Conservation (phyloP, 169 alveolate genomes). For the Plasmodium yoelii region DNA sequence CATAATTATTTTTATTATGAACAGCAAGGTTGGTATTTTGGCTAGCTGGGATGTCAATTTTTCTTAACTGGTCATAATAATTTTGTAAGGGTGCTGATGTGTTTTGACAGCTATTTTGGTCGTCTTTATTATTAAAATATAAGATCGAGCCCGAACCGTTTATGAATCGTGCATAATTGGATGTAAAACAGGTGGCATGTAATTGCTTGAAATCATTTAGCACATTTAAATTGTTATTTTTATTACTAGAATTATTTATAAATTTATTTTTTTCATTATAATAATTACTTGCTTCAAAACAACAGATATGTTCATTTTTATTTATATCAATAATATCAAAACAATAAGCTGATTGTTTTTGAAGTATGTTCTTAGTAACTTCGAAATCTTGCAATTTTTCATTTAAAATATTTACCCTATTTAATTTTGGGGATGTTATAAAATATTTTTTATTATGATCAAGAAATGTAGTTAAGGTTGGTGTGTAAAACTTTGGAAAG, state of each 20-base stretch:
- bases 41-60: background rate
- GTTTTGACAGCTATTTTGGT: background rate
- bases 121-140: constrained; percentile 4
- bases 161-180: constrained; percentile 64
- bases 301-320: constrained; percentile 28
- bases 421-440: constrained; percentile 5
- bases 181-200: constrained; percentile 69
- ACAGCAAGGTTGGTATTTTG: background rate
- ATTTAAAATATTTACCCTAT: constrained; percentile 13
- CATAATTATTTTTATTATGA: background rate
- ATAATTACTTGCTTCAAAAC: constrained; percentile 16
- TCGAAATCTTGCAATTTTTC: constrained; percentile 10
- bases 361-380: constrained; percentile 5
- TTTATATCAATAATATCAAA: constrained; percentile 59
- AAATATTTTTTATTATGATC: constrained; percentile 35
- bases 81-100: too few species aligned
- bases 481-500: constrained; percentile 32
- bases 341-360: constrained; percentile 31
- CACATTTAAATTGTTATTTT: background rate
- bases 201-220: background rate
- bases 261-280: constrained; percentile 3
- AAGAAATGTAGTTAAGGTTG: constrained; percentile 41
- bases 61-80: too few species aligned
- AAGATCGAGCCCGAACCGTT: constrained; percentile 73
- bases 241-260: background rate